Evolutionary conservation across 768 basidiomycete species (phyloP).

Genomic region (Hirschioporus abietinus): DNA sequence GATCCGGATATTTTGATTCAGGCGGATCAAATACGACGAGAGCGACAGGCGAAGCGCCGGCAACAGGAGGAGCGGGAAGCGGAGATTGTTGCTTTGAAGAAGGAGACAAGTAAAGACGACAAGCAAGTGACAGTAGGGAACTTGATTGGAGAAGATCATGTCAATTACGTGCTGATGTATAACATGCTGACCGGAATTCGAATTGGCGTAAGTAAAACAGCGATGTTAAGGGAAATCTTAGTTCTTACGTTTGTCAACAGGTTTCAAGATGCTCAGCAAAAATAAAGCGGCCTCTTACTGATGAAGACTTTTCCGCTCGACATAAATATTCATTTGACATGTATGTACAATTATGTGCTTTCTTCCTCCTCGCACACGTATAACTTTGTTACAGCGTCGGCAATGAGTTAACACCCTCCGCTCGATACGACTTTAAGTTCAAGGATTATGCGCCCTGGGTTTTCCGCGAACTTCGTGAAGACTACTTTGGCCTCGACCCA

Average conservation of each 20-base stretch:
- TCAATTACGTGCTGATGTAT: conserved; percentile 99
- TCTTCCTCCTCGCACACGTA: conserved; percentile 6
- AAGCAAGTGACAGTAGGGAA: conserved; percentile 80
- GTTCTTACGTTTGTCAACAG: conserved; percentile 33
- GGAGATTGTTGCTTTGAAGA: conserved; percentile 34
- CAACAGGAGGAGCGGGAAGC: conserved; percentile 60
- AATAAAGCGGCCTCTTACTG: conserved; percentile 75
- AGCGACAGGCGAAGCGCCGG: conserved; percentile 69
- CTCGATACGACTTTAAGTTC: conserved; percentile 99
- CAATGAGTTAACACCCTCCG: conserved; percentile 96
- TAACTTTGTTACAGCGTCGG: conserved; percentile 57
- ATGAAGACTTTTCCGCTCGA: conserved; percentile 80
- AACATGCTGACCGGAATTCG: conserved; percentile 99
- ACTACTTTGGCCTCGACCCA: conserved; percentile 91
- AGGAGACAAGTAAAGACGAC: conserved; percentile 26
- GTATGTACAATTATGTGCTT: conserved; percentile 38
- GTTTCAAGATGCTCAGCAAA: conserved; percentile 97
- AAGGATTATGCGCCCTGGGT: conserved; percentile 99
- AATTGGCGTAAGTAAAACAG: conserved; percentile 69
- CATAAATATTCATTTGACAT: conserved; percentile 99
- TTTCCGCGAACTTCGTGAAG: conserved; percentile 92
- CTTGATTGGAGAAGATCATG: conserved; percentile 96
- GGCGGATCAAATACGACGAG: conserved; percentile 79
- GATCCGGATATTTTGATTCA: conserved; percentile 83
- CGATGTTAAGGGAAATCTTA: conserved; percentile 2